phyloP scores from a whole-genome alignment of 768 basidiomycete species.

The Lentinula edodes region DNA sequence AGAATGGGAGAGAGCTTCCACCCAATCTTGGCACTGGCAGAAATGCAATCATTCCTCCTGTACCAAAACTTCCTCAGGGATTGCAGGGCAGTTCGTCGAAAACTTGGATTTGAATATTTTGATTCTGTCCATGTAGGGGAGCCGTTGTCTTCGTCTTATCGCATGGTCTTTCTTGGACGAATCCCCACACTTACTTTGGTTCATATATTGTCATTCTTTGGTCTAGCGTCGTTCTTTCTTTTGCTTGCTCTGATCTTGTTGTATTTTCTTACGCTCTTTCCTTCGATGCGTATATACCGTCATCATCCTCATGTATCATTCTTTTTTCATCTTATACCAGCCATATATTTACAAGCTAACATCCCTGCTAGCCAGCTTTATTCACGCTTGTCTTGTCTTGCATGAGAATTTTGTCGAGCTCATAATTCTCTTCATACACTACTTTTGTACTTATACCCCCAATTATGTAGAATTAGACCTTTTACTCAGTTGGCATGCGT shows the following conservation, averaged over 20 bases:
- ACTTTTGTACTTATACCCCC: not conserved
- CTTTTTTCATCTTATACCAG: not conserved
- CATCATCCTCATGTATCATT: not conserved
- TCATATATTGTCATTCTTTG: not conserved
- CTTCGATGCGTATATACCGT: not conserved
- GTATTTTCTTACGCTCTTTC: not conserved
- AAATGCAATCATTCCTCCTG: conserved; percentile 29
- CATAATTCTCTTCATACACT: not conserved
- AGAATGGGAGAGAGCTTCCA: conserved; percentile 25
- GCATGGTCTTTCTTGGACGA: not conserved
- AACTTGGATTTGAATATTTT: not conserved
- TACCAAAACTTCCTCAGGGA: conserved; percentile 33
- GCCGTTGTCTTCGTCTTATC: too few species aligned
- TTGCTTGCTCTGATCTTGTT: not conserved
- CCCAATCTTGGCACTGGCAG: conserved; percentile 16
- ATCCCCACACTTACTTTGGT: not conserved
- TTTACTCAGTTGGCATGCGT: too few species aligned
- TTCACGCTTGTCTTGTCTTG: not conserved
- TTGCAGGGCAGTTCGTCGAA: not conserved
- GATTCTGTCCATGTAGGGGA: not conserved
- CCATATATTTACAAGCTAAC: not conserved
- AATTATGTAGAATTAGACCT: not conserved
- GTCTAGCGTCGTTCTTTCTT: not conserved
- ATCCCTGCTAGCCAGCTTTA: not conserved
- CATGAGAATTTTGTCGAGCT: not conserved